phyloP scores from a whole-genome alignment of 148 eudicot genomes.

The Gaultheria prostrata region DNA sequence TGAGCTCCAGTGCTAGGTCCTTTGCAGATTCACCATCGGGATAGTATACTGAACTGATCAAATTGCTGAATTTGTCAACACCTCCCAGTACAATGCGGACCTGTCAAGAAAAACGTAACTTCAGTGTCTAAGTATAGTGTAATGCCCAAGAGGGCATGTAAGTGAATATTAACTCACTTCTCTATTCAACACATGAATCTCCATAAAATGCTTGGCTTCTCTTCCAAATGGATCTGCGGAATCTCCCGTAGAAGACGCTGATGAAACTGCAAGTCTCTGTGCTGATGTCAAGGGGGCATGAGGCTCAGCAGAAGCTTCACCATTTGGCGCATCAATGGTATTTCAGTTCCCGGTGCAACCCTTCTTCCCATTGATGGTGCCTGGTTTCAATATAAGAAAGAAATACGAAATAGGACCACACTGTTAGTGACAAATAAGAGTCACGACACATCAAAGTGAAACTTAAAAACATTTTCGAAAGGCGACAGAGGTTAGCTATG shows the following conservation, averaged over 20 bases:
- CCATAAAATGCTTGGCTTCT: constrained; percentile 96
- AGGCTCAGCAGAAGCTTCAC: constrained; percentile 53
- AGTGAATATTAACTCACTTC: constrained; percentile 49
- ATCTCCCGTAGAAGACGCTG: constrained; percentile 45
- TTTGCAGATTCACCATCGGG: constrained; percentile 79
- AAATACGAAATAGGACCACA: not conserved
- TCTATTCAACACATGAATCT: constrained; percentile 82
- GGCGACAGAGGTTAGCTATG: not conserved
- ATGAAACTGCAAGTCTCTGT: constrained; percentile 67
- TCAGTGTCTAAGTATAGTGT: not conserved
- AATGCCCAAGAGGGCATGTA: not conserved
- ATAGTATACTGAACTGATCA: constrained; percentile 79
- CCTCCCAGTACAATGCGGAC: constrained; percentile 82
- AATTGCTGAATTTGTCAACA: constrained; percentile 65
- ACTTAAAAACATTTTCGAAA: not conserved
- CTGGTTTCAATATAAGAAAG: constrained; percentile 30
- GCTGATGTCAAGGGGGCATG: constrained; percentile 68
- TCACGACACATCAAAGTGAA: not conserved
- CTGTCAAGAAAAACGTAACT: constrained; percentile 35
- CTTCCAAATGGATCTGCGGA: constrained; percentile 73
- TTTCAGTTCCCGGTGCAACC: constrained; percentile 46
- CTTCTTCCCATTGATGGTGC: constrained; percentile 90
- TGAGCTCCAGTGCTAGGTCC: constrained; percentile 80
- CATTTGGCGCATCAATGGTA: constrained; percentile 51
- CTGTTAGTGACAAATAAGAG: constrained; percentile 3